phyloP scores from a whole-genome alignment of 176 grass and related monocot species.

The Panicum miliaceum region DNA sequence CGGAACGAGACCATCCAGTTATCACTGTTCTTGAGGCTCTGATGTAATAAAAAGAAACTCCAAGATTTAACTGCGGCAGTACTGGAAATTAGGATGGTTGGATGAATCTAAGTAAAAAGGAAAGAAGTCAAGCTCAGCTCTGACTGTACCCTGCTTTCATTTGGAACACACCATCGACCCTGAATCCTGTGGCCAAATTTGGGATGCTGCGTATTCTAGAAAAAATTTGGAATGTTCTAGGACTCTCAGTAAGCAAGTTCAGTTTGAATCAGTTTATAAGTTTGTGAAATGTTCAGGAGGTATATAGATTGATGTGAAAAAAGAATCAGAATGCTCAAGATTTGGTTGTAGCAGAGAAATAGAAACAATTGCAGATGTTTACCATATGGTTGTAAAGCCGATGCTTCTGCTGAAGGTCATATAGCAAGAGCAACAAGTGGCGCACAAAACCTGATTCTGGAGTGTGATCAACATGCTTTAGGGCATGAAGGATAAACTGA shows the following conservation, averaged over 20 bases:
- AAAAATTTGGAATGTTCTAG: no score
- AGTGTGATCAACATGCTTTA: constrained; percentile 49
- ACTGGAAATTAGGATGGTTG: not conserved
- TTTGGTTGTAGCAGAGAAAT: not conserved
- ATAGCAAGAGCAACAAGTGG: constrained; percentile 53
- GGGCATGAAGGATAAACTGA: constrained; percentile 39
- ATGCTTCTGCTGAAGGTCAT: constrained; percentile 59
- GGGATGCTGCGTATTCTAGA: no score
- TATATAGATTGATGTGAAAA: not conserved
- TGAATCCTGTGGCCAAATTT: no score
- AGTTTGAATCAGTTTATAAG: constrained; percentile 14
- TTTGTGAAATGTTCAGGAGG: not conserved
- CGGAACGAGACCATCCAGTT: not conserved
- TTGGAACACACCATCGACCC: no score
- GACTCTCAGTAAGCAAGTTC: not conserved
- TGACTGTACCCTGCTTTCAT: no score
- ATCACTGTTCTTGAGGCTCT: not conserved
- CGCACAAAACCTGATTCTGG: constrained; percentile 69
- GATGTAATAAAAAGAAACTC: no score
- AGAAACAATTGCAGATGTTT: constrained; percentile 13
- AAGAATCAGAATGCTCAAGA: not conserved
- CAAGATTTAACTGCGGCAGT: no score
- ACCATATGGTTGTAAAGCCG: constrained; percentile 70
- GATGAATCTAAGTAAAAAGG: not conserved
- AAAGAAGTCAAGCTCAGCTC: not conserved